Percentiles rank a stretch among this genome's conserved stretches.
Conservation (phyloP, 2,329 filamentous ascomycete species). For the Alternaria brassicicola region DNA sequence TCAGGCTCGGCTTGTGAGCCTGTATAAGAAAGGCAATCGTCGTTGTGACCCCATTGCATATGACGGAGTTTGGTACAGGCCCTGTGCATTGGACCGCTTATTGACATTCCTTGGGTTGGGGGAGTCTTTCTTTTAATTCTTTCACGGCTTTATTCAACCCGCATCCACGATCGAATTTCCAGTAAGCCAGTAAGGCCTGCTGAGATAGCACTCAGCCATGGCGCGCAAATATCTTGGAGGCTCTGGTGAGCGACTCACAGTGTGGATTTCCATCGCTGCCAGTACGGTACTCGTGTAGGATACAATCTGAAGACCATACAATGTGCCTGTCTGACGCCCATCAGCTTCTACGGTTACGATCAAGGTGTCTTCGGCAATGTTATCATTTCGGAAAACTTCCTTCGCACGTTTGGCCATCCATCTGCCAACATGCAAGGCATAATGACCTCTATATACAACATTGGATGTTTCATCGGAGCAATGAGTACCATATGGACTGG, state of each 20-base stretch:
- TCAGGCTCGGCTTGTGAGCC: constrained; percentile 6
- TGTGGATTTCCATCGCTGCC: constrained; percentile 60
- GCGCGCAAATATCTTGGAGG: constrained; percentile 58
- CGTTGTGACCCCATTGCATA: neutral
- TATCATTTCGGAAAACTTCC: constrained; percentile 42
- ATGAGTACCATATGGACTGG: constrained; percentile 56
- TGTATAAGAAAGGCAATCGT: constrained; percentile 18
- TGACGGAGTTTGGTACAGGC: constrained; percentile 8
- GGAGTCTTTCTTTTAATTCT: neutral
- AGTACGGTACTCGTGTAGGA: constrained; percentile 54
- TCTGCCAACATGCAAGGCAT: constrained; percentile 47
- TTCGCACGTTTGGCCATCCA: constrained; percentile 36
- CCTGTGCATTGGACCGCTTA: neutral
- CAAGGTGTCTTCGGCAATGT: constrained; percentile 47
- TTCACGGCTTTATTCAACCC: neutral
- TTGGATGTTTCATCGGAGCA: constrained; percentile 55
- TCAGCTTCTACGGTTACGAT: constrained; percentile 53
- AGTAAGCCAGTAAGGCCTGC: neutral
- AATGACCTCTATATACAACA: constrained; percentile 50
- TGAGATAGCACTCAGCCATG: constrained; percentile 36
- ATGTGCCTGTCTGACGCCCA: neutral
- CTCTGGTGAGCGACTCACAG: constrained; percentile 57
- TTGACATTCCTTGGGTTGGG: neutral
- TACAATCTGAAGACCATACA: neutral
- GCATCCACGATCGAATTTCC: neutral